Percentiles rank a stretch among this genome's conserved stretches.
These are phyloP conservation scores for Trichoderma sp. DNA, from an alignment of 2,329 filamentous ascomycete species.

Conservation along the genomic window DNA sequence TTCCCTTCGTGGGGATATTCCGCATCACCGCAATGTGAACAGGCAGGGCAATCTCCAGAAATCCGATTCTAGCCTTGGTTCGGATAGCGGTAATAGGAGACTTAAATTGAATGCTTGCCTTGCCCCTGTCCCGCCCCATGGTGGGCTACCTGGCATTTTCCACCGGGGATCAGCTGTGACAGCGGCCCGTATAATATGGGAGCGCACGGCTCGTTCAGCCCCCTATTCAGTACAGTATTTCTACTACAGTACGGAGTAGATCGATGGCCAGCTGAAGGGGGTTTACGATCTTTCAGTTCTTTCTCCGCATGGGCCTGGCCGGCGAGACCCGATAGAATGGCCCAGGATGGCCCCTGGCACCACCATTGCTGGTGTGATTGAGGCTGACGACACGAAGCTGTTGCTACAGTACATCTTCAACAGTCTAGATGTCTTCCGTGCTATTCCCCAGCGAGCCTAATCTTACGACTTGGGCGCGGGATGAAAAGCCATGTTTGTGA, in stretches of 20 bases:
- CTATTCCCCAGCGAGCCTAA: neutral
- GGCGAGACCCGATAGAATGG: neutral
- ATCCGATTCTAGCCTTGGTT: neutral
- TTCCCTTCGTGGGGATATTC: neutral
- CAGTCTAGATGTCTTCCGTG: neutral
- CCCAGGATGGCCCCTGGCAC: neutral
- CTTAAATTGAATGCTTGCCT: neutral
- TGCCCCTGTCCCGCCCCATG: neutral
- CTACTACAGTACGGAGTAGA: neutral
- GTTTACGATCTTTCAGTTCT: neutral
- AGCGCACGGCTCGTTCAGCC: slow-evolving; percentile 10
- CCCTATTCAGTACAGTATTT: neutral
- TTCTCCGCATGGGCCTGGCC: neutral
- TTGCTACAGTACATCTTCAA: neutral
- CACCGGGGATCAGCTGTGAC: neutral
- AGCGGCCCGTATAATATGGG: neutral
- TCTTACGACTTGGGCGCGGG: neutral
- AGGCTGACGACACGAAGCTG: neutral
- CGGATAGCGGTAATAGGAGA: neutral
- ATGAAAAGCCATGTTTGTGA: neutral
- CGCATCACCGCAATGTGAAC: neutral
- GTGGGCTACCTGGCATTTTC: neutral
- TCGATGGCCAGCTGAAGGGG: neutral
- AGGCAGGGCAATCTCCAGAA: slow-evolving; percentile 7
- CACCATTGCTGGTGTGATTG: neutral